Percentiles rank a stretch among this genome's conserved stretches.
phyloP scores from a whole-genome alignment of 805 yeast genomes.

The Zygotorulaspora florentina region DNA sequence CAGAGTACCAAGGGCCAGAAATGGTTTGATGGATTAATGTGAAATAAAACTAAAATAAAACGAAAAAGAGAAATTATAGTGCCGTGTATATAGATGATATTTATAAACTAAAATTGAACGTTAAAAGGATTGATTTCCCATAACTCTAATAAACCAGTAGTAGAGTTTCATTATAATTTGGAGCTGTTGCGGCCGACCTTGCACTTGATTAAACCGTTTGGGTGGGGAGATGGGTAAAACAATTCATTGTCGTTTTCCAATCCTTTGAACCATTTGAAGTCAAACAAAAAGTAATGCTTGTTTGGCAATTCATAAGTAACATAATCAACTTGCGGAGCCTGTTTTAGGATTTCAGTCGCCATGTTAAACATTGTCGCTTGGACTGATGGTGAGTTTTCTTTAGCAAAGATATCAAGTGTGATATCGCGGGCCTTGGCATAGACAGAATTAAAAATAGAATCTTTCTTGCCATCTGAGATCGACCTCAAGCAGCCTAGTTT shows the following conservation, averaged over 20 bases:
- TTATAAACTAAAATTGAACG: too few relatives aligned
- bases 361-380: slow-evolving; percentile 97
- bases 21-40: slow-evolving; percentile 35
- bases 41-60: background rate
- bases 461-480: slow-evolving; percentile 49
- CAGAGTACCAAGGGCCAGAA: slow-evolving; percentile 27
- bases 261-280: slow-evolving; percentile 78
- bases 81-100: background rate
- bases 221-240: slow-evolving; percentile 87
- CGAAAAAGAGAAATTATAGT: background rate
- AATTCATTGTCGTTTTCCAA: slow-evolving; percentile 74
- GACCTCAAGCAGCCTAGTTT: slow-evolving; percentile 47
- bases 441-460: slow-evolving; percentile 61
- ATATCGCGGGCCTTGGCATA: slow-evolving; percentile 58
- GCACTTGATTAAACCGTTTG: slow-evolving; percentile 86
- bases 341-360: slow-evolving; percentile 64
- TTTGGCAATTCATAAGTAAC: slow-evolving; percentile 82
- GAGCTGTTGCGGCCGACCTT: slow-evolving; percentile 72
- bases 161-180: slow-evolving; percentile 41
- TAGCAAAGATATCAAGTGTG: slow-evolving; percentile 75
- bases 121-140: too few relatives aligned
- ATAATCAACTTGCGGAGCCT: slow-evolving; percentile 51
- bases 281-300: slow-evolving; percentile 82
- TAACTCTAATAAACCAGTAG: background rate
- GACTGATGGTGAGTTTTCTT: slow-evolving; percentile 87